Evolutionary conservation across 1,284 basidiomycete genomes (phyloP).

Genomic region (Sphaerobolus stellatus): DNA sequence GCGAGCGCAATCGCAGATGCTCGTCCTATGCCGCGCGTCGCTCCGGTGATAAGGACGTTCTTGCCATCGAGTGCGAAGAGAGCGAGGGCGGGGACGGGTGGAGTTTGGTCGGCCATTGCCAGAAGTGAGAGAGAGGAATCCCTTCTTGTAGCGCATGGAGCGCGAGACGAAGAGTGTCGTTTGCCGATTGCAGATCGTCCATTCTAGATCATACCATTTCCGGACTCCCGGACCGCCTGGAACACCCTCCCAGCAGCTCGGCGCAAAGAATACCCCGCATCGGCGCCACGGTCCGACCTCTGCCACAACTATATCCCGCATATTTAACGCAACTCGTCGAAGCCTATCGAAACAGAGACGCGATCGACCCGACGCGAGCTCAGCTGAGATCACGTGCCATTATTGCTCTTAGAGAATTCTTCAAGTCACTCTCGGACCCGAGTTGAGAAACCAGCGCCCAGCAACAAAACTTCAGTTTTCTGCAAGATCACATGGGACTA

Average conservation of each 20-base stretch:
- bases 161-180: no score
- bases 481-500: no score
- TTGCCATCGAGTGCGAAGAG: conserved; percentile 62
- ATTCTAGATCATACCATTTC: conserved; percentile 25
- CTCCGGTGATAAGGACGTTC: conserved; percentile 71
- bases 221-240: conserved; percentile 11
- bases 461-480: no score
- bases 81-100: conserved; percentile 43
- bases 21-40: conserved; percentile 70
- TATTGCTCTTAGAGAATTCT: no score
- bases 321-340: conserved; percentile 18
- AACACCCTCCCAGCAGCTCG: conserved; percentile 18
- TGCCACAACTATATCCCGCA: conserved; percentile 9
- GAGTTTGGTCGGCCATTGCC: conserved; percentile 32
- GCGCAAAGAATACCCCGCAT: conserved; percentile 16
- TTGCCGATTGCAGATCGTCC: conserved; percentile 4
- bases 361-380: no score
- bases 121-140: neutral
- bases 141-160: no score
- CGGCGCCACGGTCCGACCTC: no score
- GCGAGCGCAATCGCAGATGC: conserved; percentile 72
- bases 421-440: no score
- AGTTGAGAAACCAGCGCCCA: no score
- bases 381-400: no score
- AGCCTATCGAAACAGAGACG: no score